Conservation (phyloP, 495 filamentous ascomycete species). For the Hypoxylon subgilvum region DNA sequence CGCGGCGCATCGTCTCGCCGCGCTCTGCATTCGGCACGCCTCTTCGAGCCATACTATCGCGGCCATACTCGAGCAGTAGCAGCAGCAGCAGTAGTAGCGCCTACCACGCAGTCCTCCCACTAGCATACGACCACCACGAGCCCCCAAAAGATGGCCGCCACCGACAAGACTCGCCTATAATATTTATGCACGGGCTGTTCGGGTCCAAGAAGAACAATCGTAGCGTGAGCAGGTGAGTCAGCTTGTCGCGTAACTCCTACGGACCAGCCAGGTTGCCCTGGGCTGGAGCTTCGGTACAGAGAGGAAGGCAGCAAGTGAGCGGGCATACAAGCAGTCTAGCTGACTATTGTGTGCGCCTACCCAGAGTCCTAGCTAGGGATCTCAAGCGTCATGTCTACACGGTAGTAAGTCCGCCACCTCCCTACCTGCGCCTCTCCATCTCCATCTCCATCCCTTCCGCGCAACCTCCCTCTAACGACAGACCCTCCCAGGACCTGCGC, state of each 20-base stretch:
- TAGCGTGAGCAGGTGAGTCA: slow-evolving; percentile 90
- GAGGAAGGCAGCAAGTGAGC: too few species aligned
- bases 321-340: too few species aligned
- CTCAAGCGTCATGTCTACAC: slow-evolving; percentile 82
- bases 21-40: slow-evolving; percentile 7
- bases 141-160: slow-evolving; percentile 50
- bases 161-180: slow-evolving; percentile 66
- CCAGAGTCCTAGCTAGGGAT: slow-evolving; percentile 80
- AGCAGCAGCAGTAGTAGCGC: background rate
- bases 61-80: slow-evolving; percentile 11
- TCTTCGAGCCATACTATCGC: slow-evolving; percentile 24
- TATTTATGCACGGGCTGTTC: slow-evolving; percentile 93
- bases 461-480: slow-evolving; percentile 8
- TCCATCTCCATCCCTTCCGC: background rate
- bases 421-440: too few species aligned
- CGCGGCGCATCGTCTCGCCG: slow-evolving; percentile 28
- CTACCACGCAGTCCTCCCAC: slow-evolving; percentile 39
- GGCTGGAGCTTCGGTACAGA: background rate
- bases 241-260: background rate
- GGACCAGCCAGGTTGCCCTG: background rate
- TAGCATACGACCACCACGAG: slow-evolving; percentile 66
- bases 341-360: too few species aligned
- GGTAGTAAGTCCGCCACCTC: slow-evolving; percentile 61
- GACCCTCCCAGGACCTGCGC: slow-evolving; percentile 74
- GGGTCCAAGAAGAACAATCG: slow-evolving; percentile 96